Conservation (phyloP, 371 early-diverging fungal genomes). For the Massospora cicadina region DNA sequence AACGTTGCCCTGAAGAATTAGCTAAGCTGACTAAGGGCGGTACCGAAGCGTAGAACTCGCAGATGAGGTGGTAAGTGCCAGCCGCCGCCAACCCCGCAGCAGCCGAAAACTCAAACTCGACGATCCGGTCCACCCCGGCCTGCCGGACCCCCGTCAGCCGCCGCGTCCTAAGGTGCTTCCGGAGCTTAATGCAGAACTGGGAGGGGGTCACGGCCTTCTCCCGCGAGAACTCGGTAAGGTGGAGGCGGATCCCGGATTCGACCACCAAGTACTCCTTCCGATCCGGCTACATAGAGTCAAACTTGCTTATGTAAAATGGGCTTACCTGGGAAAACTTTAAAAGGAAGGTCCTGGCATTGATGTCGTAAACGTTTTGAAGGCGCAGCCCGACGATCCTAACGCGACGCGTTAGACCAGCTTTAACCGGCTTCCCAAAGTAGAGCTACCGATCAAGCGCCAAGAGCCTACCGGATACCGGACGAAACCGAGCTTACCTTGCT, state of each 20-base stretch:
- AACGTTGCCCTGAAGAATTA: conserved; percentile 59
- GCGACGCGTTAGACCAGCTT: background rate
- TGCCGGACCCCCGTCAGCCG: conserved; percentile 67
- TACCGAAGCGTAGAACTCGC: conserved; percentile 83
- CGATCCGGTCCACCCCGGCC: conserved; percentile 79
- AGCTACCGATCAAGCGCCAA: background rate
- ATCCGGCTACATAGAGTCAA: conserved; percentile 29
- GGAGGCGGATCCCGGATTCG: conserved; percentile 86
- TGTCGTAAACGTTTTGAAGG: conserved; percentile 89
- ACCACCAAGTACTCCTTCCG: conserved; percentile 74
- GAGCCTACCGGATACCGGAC: background rate
- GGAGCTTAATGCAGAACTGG: conserved; percentile 54
- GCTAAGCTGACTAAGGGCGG: background rate
- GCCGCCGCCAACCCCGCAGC: conserved; percentile 32
- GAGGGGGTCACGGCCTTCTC: conserved; percentile 78
- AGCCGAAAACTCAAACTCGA: conserved; percentile 72
- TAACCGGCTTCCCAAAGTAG: background rate
- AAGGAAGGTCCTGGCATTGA: conserved; percentile 74
- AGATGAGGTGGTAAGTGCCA: conserved; percentile 71
- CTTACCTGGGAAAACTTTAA: conserved; percentile 76
- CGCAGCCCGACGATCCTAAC: conserved; percentile 52
- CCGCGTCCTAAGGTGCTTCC: conserved; percentile 77
- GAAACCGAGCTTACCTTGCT: conserved; percentile 24
- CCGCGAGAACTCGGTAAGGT: conserved; percentile 73
- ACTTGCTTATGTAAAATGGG: background rate